Conservation (phyloP, 2,329 filamentous ascomycete genomes). For the Tolypocladium nubicola region DNA sequence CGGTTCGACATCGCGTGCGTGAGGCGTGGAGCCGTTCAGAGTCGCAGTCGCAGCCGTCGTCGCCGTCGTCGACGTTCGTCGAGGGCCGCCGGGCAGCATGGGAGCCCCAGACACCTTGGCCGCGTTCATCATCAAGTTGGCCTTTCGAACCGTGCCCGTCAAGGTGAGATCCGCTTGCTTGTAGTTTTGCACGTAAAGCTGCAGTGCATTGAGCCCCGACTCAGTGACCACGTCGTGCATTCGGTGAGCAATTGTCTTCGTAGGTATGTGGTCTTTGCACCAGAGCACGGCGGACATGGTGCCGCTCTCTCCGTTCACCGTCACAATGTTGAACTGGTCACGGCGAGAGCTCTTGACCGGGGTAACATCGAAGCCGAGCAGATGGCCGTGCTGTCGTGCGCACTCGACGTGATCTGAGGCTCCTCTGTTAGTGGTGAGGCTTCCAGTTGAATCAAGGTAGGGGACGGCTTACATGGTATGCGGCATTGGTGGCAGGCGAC, state of each 20-base stretch:
- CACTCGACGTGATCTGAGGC: slow-evolving; percentile 63
- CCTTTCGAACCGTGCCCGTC: slow-evolving; percentile 88
- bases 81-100: slow-evolving; percentile 23
- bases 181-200: slow-evolving; percentile 78
- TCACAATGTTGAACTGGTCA: slow-evolving; percentile 71
- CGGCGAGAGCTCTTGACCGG: slow-evolving; percentile 82
- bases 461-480: slow-evolving; percentile 30
- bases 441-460: background rate
- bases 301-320: slow-evolving; percentile 69
- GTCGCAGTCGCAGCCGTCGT: slow-evolving; percentile 16
- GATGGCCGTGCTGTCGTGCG: slow-evolving; percentile 72
- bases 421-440: slow-evolving; percentile 3
- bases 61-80: slow-evolving; percentile 44
- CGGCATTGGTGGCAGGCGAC: slow-evolving; percentile 71
- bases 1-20: slow-evolving; percentile 14
- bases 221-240: slow-evolving; percentile 69
- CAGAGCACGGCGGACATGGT: slow-evolving; percentile 78
- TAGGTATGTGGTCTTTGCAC: slow-evolving; percentile 78
- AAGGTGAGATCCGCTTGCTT: slow-evolving; percentile 89
- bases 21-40: slow-evolving; percentile 8
- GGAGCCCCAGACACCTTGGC: slow-evolving; percentile 39
- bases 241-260: slow-evolving; percentile 62
- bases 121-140: slow-evolving; percentile 61
- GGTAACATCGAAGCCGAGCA: slow-evolving; percentile 80
- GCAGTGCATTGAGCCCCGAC: slow-evolving; percentile 66